Evolutionary conservation across 106 monocot species (phyloP).

Genomic region (Dendrobium nobile): DNA sequence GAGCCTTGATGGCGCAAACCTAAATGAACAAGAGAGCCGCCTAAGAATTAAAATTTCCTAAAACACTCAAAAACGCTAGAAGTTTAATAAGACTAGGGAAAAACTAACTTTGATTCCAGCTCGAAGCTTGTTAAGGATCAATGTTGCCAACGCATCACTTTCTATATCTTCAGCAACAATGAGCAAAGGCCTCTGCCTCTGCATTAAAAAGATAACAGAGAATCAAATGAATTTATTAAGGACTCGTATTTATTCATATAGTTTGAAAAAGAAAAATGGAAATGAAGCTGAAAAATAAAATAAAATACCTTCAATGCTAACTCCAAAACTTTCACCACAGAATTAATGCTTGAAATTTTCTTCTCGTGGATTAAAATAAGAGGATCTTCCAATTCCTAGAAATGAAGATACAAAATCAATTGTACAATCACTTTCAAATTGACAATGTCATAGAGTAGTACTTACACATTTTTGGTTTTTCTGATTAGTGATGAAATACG

Average conservation of each 20-base stretch:
- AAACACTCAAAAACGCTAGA: not conserved
- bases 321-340: conserved; percentile 73
- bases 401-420: not conserved
- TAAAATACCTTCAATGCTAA: conserved; percentile 60
- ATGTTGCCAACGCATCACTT: conserved; percentile 67
- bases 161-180: conserved; percentile 82
- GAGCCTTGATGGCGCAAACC: conserved; percentile 95
- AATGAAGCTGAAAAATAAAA: not conserved
- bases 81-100: not conserved
- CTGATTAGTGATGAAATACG: conserved; percentile 90
- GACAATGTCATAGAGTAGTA: not conserved
- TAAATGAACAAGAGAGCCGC: conserved; percentile 4
- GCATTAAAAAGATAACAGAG: not conserved
- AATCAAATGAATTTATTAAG: not conserved
- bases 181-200: conserved; percentile 90
- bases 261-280: not conserved
- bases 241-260: not conserved
- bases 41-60: not conserved
- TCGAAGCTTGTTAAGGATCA: conserved; percentile 85
- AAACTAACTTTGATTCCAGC: conserved; percentile 66
- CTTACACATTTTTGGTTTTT: conserved; percentile 98
- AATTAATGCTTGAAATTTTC: conserved; percentile 68
- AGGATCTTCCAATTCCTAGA: conserved; percentile 81
- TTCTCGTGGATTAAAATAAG: conserved; percentile 87
- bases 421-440: not conserved